phyloP scores from a whole-genome alignment of 257 asterid species.

The Solanum corneliomulleri region DNA sequence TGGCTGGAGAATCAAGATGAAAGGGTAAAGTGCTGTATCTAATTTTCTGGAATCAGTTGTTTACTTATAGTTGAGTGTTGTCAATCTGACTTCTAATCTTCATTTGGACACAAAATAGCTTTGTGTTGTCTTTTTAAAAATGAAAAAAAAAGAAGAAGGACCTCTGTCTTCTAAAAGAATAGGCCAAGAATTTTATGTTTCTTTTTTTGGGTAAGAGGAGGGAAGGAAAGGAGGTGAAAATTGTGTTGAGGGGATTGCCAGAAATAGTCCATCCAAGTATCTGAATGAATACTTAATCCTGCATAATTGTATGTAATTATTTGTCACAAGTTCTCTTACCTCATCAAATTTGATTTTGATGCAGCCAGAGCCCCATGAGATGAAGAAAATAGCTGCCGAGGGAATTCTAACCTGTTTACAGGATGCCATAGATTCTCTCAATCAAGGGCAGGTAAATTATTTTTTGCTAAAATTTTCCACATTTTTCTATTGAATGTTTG shows the following conservation, averaged over 20 bases:
- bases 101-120: background rate
- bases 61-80: background rate
- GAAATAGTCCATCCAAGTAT: background rate
- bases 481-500: background rate
- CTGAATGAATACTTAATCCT: background rate
- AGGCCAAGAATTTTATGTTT: background rate
- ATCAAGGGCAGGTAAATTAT: conserved; percentile 51
- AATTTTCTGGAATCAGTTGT: background rate
- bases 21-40: conserved; percentile 36
- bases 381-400: conserved; percentile 72
- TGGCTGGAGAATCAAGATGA: conserved; percentile 94
- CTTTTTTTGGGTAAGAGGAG: background rate
- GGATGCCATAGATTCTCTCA: conserved; percentile 69
- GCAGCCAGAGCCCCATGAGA: conserved; percentile 78
- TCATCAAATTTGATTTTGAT: conserved; percentile 4
- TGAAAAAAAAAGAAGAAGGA: background rate
- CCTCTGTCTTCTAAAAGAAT: background rate
- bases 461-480: background rate
- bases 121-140: background rate
- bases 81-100: background rate
- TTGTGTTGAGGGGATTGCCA: background rate
- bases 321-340: background rate
- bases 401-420: conserved; percentile 87
- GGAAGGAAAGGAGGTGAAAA: background rate
- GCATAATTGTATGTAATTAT: background rate